Evolutionary conservation across 1,284 basidiomycete species (phyloP).

Genomic region (Mycena sp.): DNA sequence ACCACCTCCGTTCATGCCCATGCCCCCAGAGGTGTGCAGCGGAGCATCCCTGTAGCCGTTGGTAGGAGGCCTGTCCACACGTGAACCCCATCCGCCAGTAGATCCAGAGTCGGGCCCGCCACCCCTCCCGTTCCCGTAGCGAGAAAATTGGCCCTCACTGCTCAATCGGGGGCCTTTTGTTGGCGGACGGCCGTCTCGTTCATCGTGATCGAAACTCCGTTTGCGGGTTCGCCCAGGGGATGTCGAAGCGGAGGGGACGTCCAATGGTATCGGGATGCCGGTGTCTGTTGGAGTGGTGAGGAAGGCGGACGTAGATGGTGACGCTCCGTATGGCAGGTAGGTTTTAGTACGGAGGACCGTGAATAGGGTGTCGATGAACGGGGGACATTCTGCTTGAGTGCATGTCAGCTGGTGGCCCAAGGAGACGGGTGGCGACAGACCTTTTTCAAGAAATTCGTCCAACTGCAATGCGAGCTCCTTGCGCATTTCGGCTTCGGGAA

Average conservation of each 20-base stretch:
- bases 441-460: constrained; percentile 92
- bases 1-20: constrained; percentile 43
- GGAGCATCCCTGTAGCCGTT: constrained; percentile 44
- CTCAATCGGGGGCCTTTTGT: constrained; percentile 76
- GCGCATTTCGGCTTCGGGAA: constrained; percentile 83
- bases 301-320: constrained; percentile 51
- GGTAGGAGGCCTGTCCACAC: constrained; percentile 37
- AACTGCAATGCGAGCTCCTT: constrained; percentile 82
- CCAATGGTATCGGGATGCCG: constrained; percentile 80
- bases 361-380: constrained; percentile 89
- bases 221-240: constrained; percentile 68
- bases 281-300: constrained; percentile 55
- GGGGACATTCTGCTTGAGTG: constrained; percentile 65
- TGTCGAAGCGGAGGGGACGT: constrained; percentile 49
- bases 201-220: constrained; percentile 68
- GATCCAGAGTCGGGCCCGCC: constrained; percentile 47
- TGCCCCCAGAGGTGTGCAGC: constrained; percentile 47
- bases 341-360: constrained; percentile 83
- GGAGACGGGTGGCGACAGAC: constrained; percentile 48
- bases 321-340: constrained; percentile 74
- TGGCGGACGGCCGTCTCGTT: constrained; percentile 62
- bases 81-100: constrained; percentile 50
- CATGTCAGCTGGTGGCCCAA: constrained; percentile 29
- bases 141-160: constrained; percentile 68
- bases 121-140: constrained; percentile 60